Evolutionary conservation across 2,329 filamentous ascomycete genomes (phyloP), one percentile per base, ranked within the genome.

Genomic region (Diaporthe citrichinensis): DNA sequence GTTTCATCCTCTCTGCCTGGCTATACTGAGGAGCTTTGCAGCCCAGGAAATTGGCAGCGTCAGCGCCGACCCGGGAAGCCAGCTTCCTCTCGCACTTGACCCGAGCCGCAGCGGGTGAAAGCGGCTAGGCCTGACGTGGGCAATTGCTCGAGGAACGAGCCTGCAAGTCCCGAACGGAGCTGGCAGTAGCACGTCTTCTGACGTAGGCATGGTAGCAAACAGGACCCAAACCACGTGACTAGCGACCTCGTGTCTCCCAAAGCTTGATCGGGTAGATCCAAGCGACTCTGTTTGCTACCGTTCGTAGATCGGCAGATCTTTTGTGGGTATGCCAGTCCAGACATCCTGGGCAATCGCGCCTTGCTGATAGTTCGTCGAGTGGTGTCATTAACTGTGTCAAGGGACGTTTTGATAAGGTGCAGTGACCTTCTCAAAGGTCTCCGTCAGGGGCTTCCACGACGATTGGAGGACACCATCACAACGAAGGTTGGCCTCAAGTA

Each of bases 401-500:
- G 34, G 46, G 31, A 20, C 8, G 31, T 39, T 68, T 53, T 68
- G 65, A 53, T 68, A 53, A 68, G 34, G 65, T 55, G 65, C 65
- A 69, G 25, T 69, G 65, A 41, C 65, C 65, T 28, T 31, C 49
- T 55, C 9, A 28, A 28, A 53, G 23, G 46, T 55, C 49, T 39
- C 34, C 15, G 49, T 28, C 46, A 69, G 34, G 31, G 65, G 49
- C 15, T 12, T 34, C 46, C 34, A 28, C 65, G 49, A 55, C 49
- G n/a, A 28, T 55, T 69, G 65, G 46, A 69, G 49, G 34, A 41
- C 49, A 41, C 49, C n/a, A 41, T 39, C 49, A 55, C 17, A n/a
- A 69, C n/a, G 65, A 69, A 69, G 65, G 65, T 69, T 69, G 65
- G n/a, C 34, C 49, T 34, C 65, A 69, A 69, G 65, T 69, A 28